phyloP scores from a whole-genome alignment of 2,329 filamentous ascomycete genomes.

The Nemania sp. region DNA sequence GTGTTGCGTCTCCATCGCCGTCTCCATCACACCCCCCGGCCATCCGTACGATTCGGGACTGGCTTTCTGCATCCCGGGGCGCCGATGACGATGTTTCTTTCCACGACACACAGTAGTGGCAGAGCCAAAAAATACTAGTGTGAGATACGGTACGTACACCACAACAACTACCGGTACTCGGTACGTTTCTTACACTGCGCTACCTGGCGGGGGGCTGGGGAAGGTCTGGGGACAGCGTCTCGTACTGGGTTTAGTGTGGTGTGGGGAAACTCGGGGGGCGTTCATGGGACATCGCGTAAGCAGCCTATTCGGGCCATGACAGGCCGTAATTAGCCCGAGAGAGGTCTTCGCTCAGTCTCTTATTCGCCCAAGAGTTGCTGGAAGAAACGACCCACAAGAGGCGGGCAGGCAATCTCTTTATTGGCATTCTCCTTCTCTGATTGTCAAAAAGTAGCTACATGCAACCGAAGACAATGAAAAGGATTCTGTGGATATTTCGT shows the following conservation, averaged over 20 bases:
- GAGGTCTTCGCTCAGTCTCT: not conserved
- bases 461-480: too few relatives aligned
- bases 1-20: too few relatives aligned
- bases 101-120: too few relatives aligned
- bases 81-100: too few relatives aligned
- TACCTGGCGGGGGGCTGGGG: slow-evolving; percentile 2
- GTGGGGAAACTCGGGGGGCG: slow-evolving; percentile 21
- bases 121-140: too few relatives aligned
- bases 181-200: not conserved
- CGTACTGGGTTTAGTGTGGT: slow-evolving; percentile 5
- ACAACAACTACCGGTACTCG: not conserved
- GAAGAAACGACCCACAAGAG: too few relatives aligned
- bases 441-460: too few relatives aligned
- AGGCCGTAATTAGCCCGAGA: slow-evolving; percentile 19
- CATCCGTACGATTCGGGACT: too few relatives aligned
- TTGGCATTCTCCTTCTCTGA: not conserved
- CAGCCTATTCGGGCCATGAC: slow-evolving; percentile 5
- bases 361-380: not conserved
- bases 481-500: too few relatives aligned
- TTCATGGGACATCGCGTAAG: not conserved
- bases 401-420: not conserved
- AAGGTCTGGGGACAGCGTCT: not conserved
- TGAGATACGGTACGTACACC: too few relatives aligned
- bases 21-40: too few relatives aligned
- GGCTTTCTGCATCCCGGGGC: too few relatives aligned